A percentile compares a stretch with the other conserved stretches of the same genome.
Conservation (phyloP, 768 basidiomycete genomes). For the Dentipellis sp. region DNA sequence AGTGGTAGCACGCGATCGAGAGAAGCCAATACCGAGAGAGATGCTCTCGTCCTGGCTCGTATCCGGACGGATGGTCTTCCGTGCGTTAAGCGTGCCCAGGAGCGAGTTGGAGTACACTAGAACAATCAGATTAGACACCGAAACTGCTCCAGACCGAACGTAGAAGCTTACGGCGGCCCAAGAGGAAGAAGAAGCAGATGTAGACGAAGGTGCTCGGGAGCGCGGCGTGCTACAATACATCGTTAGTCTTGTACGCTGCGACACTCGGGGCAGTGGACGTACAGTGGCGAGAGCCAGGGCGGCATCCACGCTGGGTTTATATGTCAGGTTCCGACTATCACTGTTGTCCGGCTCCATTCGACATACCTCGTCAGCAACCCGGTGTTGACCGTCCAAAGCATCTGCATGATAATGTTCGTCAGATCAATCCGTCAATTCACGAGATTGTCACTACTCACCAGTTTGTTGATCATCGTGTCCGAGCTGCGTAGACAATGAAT, state of each 20-base stretch:
- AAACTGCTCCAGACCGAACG: background rate
- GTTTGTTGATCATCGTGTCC: slow-evolving; percentile 34
- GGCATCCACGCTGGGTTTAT: slow-evolving; percentile 24
- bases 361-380: slow-evolving; percentile 28
- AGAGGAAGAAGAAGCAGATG: slow-evolving; percentile 48
- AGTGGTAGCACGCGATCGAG: background rate
- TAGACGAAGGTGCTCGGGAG: slow-evolving; percentile 45
- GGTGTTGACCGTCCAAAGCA: slow-evolving; percentile 32
- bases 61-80: slow-evolving; percentile 4
- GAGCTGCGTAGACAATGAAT: slow-evolving; percentile 18
- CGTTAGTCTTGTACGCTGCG: too few relatives aligned
- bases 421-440: too few relatives aligned
- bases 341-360: background rate
- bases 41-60: background rate
- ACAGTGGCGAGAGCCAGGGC: slow-evolving; percentile 34
- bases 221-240: slow-evolving; percentile 29
- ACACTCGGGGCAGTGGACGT: slow-evolving; percentile 4
- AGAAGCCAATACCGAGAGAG: background rate
- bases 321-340: too few relatives aligned
- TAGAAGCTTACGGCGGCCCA: slow-evolving; percentile 34
- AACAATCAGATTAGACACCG: background rate
- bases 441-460: slow-evolving; percentile 6
- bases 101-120: slow-evolving; percentile 48
- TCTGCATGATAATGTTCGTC: slow-evolving; percentile 15
- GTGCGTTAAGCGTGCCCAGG: slow-evolving; percentile 43